These are phyloP conservation scores for Pseudocercospora musae DNA, from an alignment of 2,329 filamentous ascomycete genomes.

Conservation along the genomic window DNA sequence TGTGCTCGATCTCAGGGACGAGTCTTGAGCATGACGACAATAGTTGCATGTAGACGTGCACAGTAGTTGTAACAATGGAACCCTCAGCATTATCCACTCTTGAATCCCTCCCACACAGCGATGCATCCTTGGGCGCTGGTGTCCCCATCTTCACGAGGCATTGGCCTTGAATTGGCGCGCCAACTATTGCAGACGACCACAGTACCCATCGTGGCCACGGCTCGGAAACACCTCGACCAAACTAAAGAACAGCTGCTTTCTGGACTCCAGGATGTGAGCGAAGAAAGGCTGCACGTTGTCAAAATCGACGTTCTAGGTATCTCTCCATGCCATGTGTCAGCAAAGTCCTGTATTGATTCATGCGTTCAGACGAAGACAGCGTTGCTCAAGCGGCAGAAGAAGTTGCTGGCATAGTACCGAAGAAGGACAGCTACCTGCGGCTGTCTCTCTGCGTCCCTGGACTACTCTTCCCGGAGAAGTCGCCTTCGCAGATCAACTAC, in stretches of 20 bases:
- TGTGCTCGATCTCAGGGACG: neutral
- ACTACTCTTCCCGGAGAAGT: slow-evolving; percentile 69
- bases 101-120: neutral
- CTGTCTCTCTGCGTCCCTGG: slow-evolving; percentile 69
- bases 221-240: slow-evolving; percentile 51
- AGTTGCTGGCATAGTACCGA: slow-evolving; percentile 32
- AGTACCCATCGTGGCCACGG: slow-evolving; percentile 59
- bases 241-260: slow-evolving; percentile 51
- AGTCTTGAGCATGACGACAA: neutral
- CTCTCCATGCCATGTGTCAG: neutral
- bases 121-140: slow-evolving; percentile 52
- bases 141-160: slow-evolving; percentile 60
- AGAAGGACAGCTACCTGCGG: slow-evolving; percentile 57
- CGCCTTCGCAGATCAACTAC: slow-evolving; percentile 62
- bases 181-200: slow-evolving; percentile 56
- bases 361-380: slow-evolving; percentile 56
- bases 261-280: slow-evolving; percentile 46
- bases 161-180: slow-evolving; percentile 60
- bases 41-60: neutral
- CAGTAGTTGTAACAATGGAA: neutral
- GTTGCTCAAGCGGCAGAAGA: slow-evolving; percentile 56
- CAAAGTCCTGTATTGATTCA: neutral
- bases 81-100: neutral
- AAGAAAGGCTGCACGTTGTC: slow-evolving; percentile 51
- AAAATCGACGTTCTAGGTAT: slow-evolving; percentile 58